A percentile compares a stretch with the other conserved stretches of the same genome.
phyloP scores from a whole-genome alignment of 352 stramenopile genomes.

The Pelagophyceae sp. region DNA sequence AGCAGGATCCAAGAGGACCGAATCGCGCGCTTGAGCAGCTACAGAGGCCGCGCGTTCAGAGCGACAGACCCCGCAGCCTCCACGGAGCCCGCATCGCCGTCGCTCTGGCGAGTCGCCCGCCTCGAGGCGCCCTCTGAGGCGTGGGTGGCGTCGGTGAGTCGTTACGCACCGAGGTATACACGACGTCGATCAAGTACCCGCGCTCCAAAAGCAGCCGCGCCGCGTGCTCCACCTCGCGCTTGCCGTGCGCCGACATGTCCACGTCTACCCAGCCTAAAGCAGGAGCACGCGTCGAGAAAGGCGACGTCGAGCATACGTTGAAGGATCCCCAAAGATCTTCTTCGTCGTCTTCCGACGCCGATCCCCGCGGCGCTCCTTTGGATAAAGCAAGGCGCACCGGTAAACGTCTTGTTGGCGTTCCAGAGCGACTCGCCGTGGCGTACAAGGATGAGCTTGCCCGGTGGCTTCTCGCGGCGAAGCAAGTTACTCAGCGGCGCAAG shows the following conservation, averaged over 20 bases:
- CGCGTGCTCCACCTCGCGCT: constrained; percentile 50
- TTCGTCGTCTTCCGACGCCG: too few species aligned
- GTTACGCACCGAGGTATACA: constrained; percentile 90
- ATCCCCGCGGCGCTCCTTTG: too few species aligned
- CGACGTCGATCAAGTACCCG: constrained; percentile 84
- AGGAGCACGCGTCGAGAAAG: too few species aligned
- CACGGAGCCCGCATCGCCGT: too few species aligned
- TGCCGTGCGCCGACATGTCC: constrained; percentile 39
- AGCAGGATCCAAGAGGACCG: constrained; percentile 84
- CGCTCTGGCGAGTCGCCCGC: too few species aligned
- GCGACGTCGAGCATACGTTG: too few species aligned
- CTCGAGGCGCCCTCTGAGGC: too few species aligned
- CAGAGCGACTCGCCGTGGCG: constrained; percentile 50
- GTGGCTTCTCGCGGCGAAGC: too few species aligned
- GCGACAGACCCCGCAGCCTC: too few species aligned
- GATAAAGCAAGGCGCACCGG: constrained; percentile 24
- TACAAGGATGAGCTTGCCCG: constrained; percentile 54
- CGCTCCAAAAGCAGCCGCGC: constrained; percentile 68
- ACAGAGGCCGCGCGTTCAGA: too few species aligned
- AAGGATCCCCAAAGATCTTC: too few species aligned
- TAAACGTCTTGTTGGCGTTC: constrained; percentile 56
- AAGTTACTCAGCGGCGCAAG: too few species aligned
- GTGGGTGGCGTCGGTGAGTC: constrained; percentile 70
- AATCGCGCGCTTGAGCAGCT: constrained; percentile 86
- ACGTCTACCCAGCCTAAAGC: constrained; percentile 33